Conservation (phyloP, 1,139 yeast species). For the Taphrina deformans region DNA sequence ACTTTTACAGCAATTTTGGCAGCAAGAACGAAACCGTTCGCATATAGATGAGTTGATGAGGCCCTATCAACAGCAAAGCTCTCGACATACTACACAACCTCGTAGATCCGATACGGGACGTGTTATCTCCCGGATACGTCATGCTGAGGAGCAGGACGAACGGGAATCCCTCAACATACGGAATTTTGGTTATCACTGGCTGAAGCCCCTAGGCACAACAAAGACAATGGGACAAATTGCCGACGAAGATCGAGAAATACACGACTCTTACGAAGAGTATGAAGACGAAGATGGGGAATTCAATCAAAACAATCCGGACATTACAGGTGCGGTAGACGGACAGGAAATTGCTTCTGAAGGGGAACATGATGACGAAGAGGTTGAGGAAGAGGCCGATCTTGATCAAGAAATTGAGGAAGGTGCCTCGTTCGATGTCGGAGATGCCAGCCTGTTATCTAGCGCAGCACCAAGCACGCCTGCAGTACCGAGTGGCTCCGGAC, state of each 20-base stretch:
- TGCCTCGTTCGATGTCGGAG: constrained; percentile 7
- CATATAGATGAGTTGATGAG: background rate
- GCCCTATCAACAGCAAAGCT: background rate
- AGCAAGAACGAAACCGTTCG: background rate
- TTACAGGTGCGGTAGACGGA: background rate
- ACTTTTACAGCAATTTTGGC: background rate
- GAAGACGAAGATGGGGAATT: constrained; percentile 16
- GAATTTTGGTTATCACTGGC: constrained; percentile 22
- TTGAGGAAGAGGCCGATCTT: constrained; percentile 13
- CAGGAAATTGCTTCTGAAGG: background rate
- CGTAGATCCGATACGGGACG: background rate
- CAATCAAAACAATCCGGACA: constrained; percentile 4
- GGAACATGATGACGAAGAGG: constrained; percentile 1
- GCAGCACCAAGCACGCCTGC: background rate
- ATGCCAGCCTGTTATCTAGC: background rate
- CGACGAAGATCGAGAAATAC: constrained; percentile 12
- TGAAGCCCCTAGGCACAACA: constrained; percentile 6
- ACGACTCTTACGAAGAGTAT: constrained; percentile 5
- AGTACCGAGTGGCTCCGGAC: background rate
- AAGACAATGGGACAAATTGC: constrained; percentile 23
- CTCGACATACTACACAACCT: background rate
- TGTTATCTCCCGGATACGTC: background rate
- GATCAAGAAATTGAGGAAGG: constrained; percentile 21
- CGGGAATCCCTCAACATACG: constrained; percentile 11
- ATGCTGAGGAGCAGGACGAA: background rate